Evolutionary conservation across 257 asterid species (phyloP), one percentile per base, ranked within the genome.

Genomic region (Fraxinus americana): DNA sequence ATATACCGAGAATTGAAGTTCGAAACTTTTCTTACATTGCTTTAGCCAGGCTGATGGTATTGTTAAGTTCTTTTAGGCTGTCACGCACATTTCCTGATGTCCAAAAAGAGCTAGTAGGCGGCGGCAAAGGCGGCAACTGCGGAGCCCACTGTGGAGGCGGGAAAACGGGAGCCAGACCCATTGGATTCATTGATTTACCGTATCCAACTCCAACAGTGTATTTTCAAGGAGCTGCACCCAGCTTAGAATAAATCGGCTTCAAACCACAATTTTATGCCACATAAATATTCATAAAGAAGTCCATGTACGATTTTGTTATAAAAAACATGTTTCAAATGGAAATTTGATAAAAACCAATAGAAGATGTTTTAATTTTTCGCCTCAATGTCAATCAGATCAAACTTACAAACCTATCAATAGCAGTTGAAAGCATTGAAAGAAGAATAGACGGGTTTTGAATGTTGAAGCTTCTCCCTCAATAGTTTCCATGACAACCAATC

Each of bases 41-140:
- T 79, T 76, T 79, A 76, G 93, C 93, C 27, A 85, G 82, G 84
- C 82, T 83, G 43, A 85, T 9, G 30, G 88, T 80, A 63, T 87
- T 86, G 16, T 66, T 57, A 39, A 87, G 86, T 29, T 89, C 91
- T 43, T 82, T 79, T 68, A 85, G 85, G 80, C 89, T 87, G 75
- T 76, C 79, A 71, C 77, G 78, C 36, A 87, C 88, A 69, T 87
- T 89, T 29, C 78, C 71, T 57, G 87, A 69, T 39, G 88, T 85
- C 93, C 90, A 89, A 81, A 87, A 63, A 23, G 69, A 63, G 69
- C 69, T 63, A 25, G 36, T 25, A 19, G 16, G 69, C 17, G 69
- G 69, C 29, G 35, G 69, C 35, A 63, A 63, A 63, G 35, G 69
- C 0, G 69, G 69, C 1, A 25, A 19, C 2, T 14, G 35, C 2